Base-by-base conservation (phyloP, 2,329 filamentous ascomycete genomes). In the Phoma sp. region DNA sequence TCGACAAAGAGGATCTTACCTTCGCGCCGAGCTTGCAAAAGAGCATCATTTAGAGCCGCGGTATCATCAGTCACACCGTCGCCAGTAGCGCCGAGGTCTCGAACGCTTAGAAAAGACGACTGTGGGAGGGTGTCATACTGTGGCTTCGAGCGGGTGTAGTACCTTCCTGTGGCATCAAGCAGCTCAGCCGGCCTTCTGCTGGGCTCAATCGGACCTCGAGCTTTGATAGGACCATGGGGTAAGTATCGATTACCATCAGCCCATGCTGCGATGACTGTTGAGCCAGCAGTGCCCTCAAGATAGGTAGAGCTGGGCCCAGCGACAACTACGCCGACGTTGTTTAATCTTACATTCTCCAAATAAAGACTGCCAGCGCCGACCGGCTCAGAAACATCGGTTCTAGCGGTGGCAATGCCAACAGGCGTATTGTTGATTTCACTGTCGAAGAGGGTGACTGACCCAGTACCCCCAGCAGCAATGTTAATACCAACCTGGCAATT, bases 41-140 rank as follows among this genome's bases (percentile, higher is more conserved):
- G 83, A 33, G 91, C 79, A 50, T 83, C 83, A 71, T 96, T 91
- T 64, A 95, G 86, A 6, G 87, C 88, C 3, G 82, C 84, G 2
- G 93, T 96, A 64, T 96, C 93, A 65, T 97, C 93, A 3, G 69
- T n/a, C 87, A 88, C 74, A 35, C 93, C 93, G 69, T 98, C 91
- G 65, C 93, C 93, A 74, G 86, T 89, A 65, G 90, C 91, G 44
- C 75, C 79, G 44, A 75, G 72, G 48, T 76, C 72, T 22, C 69
- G 63, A 24, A 62, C 68, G 35, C 60, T 65, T 59, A 93, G 75
- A 66, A 96, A 95, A 10, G 81, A 82, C 49, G 81, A 82, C 7
- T 81, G 80, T 0, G 85, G 75, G 0, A 89, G 55, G 6, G 60
- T 48, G 27, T 68, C 72, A 43, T 79, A 80, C 37, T 77, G 73